phyloP scores from a whole-genome alignment of 148 eudicot genomes.

The Heliosperma pusillum region DNA sequence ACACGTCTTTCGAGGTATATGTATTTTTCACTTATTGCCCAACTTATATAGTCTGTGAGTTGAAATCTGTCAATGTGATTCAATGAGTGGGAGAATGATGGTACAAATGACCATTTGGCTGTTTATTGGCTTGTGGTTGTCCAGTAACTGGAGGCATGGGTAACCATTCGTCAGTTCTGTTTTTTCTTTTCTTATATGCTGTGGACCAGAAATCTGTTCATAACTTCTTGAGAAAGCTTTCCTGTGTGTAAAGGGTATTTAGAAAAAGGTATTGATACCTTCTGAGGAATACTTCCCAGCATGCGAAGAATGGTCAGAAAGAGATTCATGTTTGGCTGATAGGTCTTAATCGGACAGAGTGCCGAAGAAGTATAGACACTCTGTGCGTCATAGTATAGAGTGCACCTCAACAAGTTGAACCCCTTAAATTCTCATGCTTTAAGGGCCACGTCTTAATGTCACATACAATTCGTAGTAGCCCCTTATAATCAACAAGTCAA shows the following conservation, averaged over 20 bases:
- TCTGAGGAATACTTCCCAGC: background rate
- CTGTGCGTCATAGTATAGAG: background rate
- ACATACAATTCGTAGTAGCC: background rate
- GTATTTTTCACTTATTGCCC: background rate
- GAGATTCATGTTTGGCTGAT: background rate
- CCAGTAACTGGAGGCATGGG: background rate
- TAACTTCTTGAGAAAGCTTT: constrained; percentile 1
- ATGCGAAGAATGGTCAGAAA: background rate
- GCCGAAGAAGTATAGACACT: background rate
- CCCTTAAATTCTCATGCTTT: background rate
- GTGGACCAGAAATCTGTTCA: constrained; percentile 1
- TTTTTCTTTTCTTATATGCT: background rate
- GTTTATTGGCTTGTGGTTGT: constrained; percentile 9
- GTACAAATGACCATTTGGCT: background rate
- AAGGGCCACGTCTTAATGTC: background rate
- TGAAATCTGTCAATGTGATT: constrained; percentile 7
- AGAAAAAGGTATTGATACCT: background rate
- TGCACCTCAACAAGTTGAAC: background rate
- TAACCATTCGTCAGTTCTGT: constrained; percentile 9
- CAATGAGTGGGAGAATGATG: background rate
- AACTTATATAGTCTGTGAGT: background rate
- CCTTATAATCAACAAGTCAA: background rate
- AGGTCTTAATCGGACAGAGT: background rate
- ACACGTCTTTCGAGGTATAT: constrained; percentile 88
- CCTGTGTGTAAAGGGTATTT: background rate